These are phyloP conservation scores for Rhizopus microsporus DNA, from an alignment of 371 early-diverging fungal genomes.

Conservation along the genomic window DNA sequence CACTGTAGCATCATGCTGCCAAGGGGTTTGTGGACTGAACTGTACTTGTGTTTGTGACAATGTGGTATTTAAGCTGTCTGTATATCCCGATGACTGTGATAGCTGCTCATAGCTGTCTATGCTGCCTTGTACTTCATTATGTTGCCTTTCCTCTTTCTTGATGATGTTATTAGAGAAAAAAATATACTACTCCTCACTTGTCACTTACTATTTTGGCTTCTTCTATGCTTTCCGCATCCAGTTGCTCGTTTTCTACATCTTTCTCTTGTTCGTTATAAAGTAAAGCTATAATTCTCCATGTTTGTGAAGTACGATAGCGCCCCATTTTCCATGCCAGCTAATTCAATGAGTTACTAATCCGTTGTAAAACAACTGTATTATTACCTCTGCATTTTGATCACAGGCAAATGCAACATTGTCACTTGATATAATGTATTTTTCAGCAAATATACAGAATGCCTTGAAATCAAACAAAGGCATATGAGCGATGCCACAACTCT, in stretches of 20 bases:
- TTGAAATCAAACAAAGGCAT: constrained; percentile 69
- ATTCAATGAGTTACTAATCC: constrained; percentile 1
- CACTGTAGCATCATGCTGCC: constrained; percentile 62
- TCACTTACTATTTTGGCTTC: background rate
- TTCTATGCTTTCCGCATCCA: constrained; percentile 10
- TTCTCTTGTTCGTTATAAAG: constrained; percentile 50
- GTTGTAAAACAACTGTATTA: background rate
- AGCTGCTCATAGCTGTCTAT: constrained; percentile 22
- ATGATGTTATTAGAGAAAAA: background rate
- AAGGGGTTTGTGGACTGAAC: constrained; percentile 42
- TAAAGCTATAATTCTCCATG: constrained; percentile 78
- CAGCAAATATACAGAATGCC: constrained; percentile 69
- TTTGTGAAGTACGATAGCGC: constrained; percentile 71
- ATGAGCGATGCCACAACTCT: constrained; percentile 66
- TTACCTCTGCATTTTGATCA: constrained; percentile 69
- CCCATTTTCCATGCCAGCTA: constrained; percentile 67
- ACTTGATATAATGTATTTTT: constrained; percentile 55
- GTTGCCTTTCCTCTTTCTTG: background rate
- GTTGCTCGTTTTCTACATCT: constrained; percentile 29
- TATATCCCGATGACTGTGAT: constrained; percentile 20
- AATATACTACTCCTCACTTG: no score
- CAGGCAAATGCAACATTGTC: constrained; percentile 59
- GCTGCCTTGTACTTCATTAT: background rate
- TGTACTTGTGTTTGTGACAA: constrained; percentile 5
- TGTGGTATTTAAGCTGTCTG: constrained; percentile 18